Conservation (phyloP, 371 early-diverging fungal species). For the Saksenaea oblongispora region DNA sequence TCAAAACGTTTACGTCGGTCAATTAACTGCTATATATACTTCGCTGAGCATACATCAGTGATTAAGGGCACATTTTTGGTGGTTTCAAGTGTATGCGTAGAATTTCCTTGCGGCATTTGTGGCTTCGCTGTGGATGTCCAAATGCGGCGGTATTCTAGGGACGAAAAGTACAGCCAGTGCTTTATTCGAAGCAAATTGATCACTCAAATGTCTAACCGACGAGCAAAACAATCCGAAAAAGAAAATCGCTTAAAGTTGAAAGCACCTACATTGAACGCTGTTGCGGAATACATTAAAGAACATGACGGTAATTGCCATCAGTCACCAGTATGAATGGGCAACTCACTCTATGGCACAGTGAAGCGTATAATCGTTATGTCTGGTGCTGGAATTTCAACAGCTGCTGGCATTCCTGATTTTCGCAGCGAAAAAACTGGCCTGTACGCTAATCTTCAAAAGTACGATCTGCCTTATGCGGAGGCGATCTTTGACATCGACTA, state of each 20-base stretch:
- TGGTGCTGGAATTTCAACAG: conserved; percentile 95
- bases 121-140: too few relatives aligned
- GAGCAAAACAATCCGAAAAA: conserved; percentile 14
- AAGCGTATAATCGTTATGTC: conserved; percentile 89
- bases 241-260: conserved; percentile 11
- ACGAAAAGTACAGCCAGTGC: too few relatives aligned
- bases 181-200: too few relatives aligned
- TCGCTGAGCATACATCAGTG: too few relatives aligned
- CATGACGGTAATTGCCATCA: conserved; percentile 21
- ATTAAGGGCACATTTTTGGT: too few relatives aligned
- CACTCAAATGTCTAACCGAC: not conserved
- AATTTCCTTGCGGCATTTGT: too few relatives aligned
- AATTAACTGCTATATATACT: too few relatives aligned
- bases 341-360: conserved; percentile 27
- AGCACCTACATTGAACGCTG: conserved; percentile 21
- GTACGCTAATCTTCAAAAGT: conserved; percentile 86
- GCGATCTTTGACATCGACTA: conserved; percentile 94
- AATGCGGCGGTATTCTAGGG: too few relatives aligned
- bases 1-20: too few relatives aligned
- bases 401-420: conserved; percentile 92
- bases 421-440: conserved; percentile 91
- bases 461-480: conserved; percentile 88
- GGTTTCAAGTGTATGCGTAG: too few relatives aligned
- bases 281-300: conserved; percentile 31
- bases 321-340: not conserved